Evolutionary conservation across 352 stramenopile species (phyloP).

Genomic region (Ophiocytium majus): DNA sequence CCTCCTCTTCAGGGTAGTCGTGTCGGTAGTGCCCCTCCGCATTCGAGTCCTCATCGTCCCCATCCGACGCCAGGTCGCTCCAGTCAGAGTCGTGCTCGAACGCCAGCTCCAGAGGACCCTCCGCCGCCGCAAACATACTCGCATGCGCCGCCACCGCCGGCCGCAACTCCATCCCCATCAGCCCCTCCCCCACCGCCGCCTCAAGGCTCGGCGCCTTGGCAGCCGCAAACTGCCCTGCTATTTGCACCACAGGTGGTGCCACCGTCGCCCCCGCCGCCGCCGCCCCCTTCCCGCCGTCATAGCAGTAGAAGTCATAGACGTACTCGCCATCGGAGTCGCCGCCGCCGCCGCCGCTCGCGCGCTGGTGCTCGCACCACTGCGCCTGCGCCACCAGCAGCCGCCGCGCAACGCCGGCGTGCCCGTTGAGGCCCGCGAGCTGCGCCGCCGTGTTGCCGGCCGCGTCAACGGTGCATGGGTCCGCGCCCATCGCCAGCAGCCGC

Average conservation of each 20-base stretch:
- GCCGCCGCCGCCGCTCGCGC: background rate
- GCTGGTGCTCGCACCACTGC: background rate
- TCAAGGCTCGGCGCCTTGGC: too few relatives aligned
- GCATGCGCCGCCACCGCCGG: slow-evolving; percentile 28
- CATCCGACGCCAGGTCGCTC: slow-evolving; percentile 25
- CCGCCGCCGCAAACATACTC: slow-evolving; percentile 24
- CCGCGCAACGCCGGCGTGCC: slow-evolving; percentile 37
- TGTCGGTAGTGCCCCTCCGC: slow-evolving; percentile 39
- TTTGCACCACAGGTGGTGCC: background rate
- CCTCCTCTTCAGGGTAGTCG: slow-evolving; percentile 40
- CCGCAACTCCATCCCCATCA: slow-evolving; percentile 24
- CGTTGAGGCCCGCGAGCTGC: slow-evolving; percentile 29
- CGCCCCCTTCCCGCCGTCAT: background rate
- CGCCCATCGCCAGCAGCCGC: slow-evolving; percentile 35
- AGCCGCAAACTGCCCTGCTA: slow-evolving; percentile 7
- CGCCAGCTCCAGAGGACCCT: slow-evolving; percentile 30
- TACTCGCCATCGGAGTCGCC: slow-evolving; percentile 23
- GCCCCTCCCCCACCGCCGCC: background rate
- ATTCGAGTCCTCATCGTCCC: slow-evolving; percentile 39
- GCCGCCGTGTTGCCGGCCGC: slow-evolving; percentile 34
- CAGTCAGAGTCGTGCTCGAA: slow-evolving; percentile 49
- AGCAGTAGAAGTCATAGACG: slow-evolving; percentile 49
- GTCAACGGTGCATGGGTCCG: slow-evolving; percentile 37
- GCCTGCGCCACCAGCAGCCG: slow-evolving; percentile 9
- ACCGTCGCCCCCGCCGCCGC: background rate